Evolutionary conservation across 371 early-diverging fungal species (phyloP).

Genomic region (Rhizopus arrhizus): DNA sequence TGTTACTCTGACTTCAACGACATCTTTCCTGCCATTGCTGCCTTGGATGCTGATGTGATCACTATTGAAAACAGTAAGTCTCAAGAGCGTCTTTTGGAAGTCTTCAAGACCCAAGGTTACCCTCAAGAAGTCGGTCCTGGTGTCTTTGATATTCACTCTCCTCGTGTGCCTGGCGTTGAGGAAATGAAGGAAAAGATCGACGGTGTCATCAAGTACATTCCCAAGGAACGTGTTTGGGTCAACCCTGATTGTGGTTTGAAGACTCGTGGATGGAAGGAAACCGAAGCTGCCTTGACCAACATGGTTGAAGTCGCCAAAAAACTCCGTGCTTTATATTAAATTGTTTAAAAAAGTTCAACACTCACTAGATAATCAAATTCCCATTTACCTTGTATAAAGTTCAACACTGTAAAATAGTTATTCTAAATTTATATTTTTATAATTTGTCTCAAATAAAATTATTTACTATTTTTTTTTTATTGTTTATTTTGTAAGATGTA

Average conservation of each 20-base stretch:
- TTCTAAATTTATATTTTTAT: no score
- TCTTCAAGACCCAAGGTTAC: slow-evolving; percentile 85
- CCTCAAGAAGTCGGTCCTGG: slow-evolving; percentile 94
- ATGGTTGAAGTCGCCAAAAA: slow-evolving; percentile 81
- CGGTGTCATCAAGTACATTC: slow-evolving; percentile 78
- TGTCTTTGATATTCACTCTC: slow-evolving; percentile 95
- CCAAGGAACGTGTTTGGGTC: slow-evolving; percentile 82
- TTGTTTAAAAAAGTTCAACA: slow-evolving; percentile 28
- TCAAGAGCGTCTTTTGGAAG: slow-evolving; percentile 88
- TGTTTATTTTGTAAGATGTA: no score
- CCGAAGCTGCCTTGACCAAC: slow-evolving; percentile 84
- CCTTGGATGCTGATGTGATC: slow-evolving; percentile 93
- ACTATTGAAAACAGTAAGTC: slow-evolving; percentile 97
- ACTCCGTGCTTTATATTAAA: slow-evolving; percentile 55
- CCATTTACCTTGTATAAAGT: slow-evolving; percentile 24
- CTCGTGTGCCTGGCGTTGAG: slow-evolving; percentile 87
- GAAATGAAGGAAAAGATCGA: slow-evolving; percentile 87
- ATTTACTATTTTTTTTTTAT: no score
- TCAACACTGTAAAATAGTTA: slow-evolving; percentile 27
- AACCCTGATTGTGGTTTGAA: slow-evolving; percentile 99
- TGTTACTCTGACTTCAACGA: slow-evolving; percentile 99
- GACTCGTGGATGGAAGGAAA: slow-evolving; percentile 94
- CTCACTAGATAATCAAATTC: neutral
- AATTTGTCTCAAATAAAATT: no score
- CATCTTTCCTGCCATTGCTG: slow-evolving; percentile 90